Evolutionary conservation across 2,329 filamentous ascomycete genomes (phyloP), one percentile per base, ranked within the genome.

Genomic region (Neocatenulostroma microsporum): DNA sequence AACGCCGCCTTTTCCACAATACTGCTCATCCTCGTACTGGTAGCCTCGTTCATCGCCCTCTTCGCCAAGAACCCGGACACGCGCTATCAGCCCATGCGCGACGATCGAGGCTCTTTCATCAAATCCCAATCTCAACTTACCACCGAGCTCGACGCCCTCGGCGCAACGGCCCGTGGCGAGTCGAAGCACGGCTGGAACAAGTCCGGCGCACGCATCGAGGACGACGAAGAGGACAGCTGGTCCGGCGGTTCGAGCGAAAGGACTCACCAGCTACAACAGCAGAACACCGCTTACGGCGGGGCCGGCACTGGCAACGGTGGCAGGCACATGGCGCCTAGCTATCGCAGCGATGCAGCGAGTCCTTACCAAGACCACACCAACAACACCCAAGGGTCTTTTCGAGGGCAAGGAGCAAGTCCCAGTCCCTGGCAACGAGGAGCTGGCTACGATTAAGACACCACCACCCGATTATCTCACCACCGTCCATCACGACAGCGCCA

Each of bases 71-170:
- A 95, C 65, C 89, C 89, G 15, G 89, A 96, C 58, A 85, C 83
- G 27, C 81, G 88, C 44, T 96, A 96, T 64, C 86, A 94, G 63
- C 87, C 86, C 53, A 95, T 96, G 88, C 82, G 83, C 37, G 89
- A 96, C 55, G 89, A 96, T 62, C 82, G 89, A 52, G 86, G 85
- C 34, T 95, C 88, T 8, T 95, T 96, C 67, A 94, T 95, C 78
- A 95, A 95, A 70, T 94, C 87, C 11, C 84, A 91, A 61, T 84
- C 84, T 4, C 81, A 89, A 55, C 69, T 94, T 12, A 85, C 82
- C 4, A 94, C 87, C 6, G 88, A 95, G 63, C 73, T 95, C 34
- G 87, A 95, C 60, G 88, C 88, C 7, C 69, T 95, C 39, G 88
- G 84, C 47, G 84, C 84, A 12, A 94, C 87, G 4, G 88, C 88